Base-by-base conservation (phyloP, 768 basidiomycete species). In the Imleria badia region DNA sequence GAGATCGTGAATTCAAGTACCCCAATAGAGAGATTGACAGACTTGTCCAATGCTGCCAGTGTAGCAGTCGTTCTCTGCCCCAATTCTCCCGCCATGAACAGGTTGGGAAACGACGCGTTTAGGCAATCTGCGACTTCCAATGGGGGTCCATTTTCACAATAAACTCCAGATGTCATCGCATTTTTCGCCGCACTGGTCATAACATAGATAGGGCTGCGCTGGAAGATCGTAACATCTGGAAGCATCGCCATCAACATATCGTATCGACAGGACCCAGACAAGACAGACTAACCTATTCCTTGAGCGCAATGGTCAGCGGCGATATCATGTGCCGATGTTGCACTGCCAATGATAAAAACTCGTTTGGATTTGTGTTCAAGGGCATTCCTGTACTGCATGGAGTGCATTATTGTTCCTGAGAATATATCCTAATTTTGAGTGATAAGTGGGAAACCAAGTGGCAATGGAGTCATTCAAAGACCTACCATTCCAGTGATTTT, bases 401-500 rank as follows among this genome's bases (percentile, higher is more conserved):
- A 52, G n/a, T 52, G 51, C 20, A 52, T 52, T 23, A 40, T 47
- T 22, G 31, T 52, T 12, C 51, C 51, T 15, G 51, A 40, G 22
- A 52, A 52, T 14, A 30, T 39, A 31, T 52, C 51, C 51, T 52
- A 31, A 6, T 20, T 20, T 39, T 29, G 15, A 46, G 17, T 10
- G 2, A 39, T 52, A 34, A 52, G 26, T 12, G 8, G 6, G 6
- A 6, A 47, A 23, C 31, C 19, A 49, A n/a, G 22, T 47, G 8
- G 35, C 6, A 19, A 31, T 17, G 38, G 6, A 50, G 34, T 12
- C 31, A 15, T 22, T 20, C 40, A 10, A 61, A 10, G 15, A 36
- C 54, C 5, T 48, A 75, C 77, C 67, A 72, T 70, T n/a, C 75
- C 75, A 29, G 76, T 72, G 47, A 77, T 70, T 11, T 62, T 45